Evolutionary conservation across 2,329 filamentous ascomycete genomes (phyloP), one percentile per base, ranked within the genome.

Genomic region (Colletotrichum godetiae): DNA sequence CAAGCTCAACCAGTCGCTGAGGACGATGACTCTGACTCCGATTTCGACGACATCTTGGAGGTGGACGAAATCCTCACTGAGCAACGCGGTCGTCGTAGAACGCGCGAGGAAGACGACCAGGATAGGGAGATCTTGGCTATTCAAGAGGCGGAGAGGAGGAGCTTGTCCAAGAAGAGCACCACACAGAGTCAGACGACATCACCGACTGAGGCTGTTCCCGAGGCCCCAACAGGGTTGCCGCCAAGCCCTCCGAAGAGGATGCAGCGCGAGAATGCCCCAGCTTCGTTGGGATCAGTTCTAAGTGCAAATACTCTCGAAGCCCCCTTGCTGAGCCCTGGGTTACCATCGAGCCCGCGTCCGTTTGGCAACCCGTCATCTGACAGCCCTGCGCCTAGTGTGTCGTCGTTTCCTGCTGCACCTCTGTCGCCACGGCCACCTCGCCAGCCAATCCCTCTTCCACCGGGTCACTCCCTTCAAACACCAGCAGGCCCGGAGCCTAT

Each of bases 101-200:
- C 95, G 3, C 90, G 95, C 65, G 95, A 96, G 80, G 94, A 98
- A 74, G 95, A 98, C 78, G 95, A 98, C 76, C 88, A 88, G 67
- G 90, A 94, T 67, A 91, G 95, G 60, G 94, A 96, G 79, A 86
- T 91, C 15, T 81, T 92, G n/a, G 90, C 89, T 1, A 80, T 89
- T 59, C 88, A 91, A 78, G 92, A 95, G 77, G 90, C 92, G 13
- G 92, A 94, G 78, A 87, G 89, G 33, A 89, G 92, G 72, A 95
- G 93, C 81, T 84, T 90, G 35, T 95, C 94, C 0, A 94, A 93
- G 80, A 94, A 93, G 86, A 92, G 88, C 81, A 92, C 89, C 87
- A 86, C 76, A 87, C 88, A 67, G n/a, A 65, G 69, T 55, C 69
- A 69, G 52, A 86, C 86, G 65, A 80, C 79, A 66, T 84, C 88